A percentile compares a stretch with the other conserved stretches of the same genome.
These are phyloP conservation scores for Cladochytrium replicatum DNA, from an alignment of 192 early-diverging fungal genomes.

Conservation along the genomic window DNA sequence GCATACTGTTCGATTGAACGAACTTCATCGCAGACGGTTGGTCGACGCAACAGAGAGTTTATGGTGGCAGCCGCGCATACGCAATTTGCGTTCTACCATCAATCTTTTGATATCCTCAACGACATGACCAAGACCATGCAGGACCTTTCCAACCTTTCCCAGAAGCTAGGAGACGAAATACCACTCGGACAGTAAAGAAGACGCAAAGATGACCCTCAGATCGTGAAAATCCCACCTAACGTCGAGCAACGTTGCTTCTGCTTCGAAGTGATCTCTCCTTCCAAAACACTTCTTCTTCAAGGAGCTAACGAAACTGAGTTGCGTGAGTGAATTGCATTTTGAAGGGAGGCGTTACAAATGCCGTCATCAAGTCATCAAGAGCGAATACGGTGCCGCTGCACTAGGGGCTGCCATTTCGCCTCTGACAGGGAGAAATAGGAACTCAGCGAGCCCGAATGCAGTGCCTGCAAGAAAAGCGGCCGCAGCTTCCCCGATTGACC, in stretches of 20 bases:
- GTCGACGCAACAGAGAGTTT: conserved; percentile 51
- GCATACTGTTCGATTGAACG: conserved; percentile 56
- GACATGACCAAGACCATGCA: conserved; percentile 70
- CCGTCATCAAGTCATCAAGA: not conserved
- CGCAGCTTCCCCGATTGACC: not conserved
- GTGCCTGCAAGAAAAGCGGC: not conserved
- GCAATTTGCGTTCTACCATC: conserved; percentile 67
- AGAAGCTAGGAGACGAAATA: not conserved
- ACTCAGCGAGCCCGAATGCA: no score
- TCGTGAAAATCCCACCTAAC: conserved; percentile 19
- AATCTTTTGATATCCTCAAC: conserved; percentile 62
- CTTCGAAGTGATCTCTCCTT: conserved; percentile 45
- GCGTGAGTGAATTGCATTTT: conserved; percentile 44
- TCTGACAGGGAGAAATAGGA: no score
- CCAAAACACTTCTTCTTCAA: conserved; percentile 44
- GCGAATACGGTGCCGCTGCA: no score
- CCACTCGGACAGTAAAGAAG: conserved; percentile 4
- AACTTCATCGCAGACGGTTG: conserved; percentile 55
- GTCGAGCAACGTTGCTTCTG: conserved; percentile 52
- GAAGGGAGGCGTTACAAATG: conserved; percentile 23
- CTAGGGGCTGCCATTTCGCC: no score
- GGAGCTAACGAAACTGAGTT: conserved; percentile 53
- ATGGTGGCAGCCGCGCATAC: conserved; percentile 70
- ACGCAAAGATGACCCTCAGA: not conserved
- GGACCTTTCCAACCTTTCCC: conserved; percentile 39